phyloP scores from a whole-genome alignment of 345 rosid species.

The Salix koriyanagi region DNA sequence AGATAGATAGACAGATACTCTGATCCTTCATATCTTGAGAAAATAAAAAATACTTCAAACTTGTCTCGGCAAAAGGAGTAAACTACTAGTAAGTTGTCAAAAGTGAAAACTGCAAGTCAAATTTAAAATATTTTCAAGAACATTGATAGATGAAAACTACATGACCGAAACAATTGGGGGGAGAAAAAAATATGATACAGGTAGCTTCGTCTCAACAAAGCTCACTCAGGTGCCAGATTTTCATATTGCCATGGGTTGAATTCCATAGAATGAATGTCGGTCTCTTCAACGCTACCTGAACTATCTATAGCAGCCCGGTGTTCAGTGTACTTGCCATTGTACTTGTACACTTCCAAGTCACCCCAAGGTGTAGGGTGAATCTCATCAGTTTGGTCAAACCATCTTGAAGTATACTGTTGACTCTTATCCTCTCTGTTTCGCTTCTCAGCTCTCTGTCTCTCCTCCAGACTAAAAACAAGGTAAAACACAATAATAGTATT shows the following conservation, averaged over 20 bases:
- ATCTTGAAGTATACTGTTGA: slow-evolving; percentile 54
- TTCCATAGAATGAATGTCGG: slow-evolving; percentile 31
- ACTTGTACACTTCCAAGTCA: slow-evolving; percentile 68
- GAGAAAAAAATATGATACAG: slow-evolving; percentile 17
- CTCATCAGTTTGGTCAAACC: slow-evolving; percentile 65
- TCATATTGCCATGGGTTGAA: slow-evolving; percentile 79
- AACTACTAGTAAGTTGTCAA: background rate
- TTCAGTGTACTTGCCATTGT: slow-evolving; percentile 62
- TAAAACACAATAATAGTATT: background rate
- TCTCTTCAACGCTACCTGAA: slow-evolving; percentile 35
- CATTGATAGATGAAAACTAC: background rate
- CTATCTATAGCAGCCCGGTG: slow-evolving; percentile 48
- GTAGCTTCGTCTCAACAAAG: background rate
- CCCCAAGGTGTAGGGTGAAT: slow-evolving; percentile 83
- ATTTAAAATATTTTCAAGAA: background rate
- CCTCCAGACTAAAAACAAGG: slow-evolving; percentile 43
- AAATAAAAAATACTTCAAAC: too few species aligned
- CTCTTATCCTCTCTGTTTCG: slow-evolving; percentile 58
- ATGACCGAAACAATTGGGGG: slow-evolving; percentile 7
- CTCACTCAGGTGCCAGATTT: slow-evolving; percentile 45
- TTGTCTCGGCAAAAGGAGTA: background rate
- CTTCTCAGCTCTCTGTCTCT: slow-evolving; percentile 82
- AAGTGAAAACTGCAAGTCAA: background rate
- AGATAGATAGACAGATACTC: too few species aligned
- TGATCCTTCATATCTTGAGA: too few species aligned